A percentile compares a stretch with the other conserved stretches of the same genome.
phyloP scores from a whole-genome alignment of 257 asterid genomes.

The Solanum sejunctum region DNA sequence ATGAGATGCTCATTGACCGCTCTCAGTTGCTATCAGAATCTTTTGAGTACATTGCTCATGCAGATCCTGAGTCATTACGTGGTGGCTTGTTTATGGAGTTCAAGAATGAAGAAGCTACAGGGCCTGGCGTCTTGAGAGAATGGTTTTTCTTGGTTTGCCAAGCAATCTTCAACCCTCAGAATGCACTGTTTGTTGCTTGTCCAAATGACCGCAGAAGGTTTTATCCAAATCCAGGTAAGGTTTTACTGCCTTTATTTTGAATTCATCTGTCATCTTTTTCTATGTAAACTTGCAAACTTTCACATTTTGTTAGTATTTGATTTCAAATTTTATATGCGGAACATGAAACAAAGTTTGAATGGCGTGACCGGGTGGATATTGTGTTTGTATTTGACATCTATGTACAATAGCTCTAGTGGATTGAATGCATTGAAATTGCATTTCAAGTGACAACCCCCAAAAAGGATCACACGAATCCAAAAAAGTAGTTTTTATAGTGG shows the following conservation, averaged over 20 bases:
- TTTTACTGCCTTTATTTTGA: not conserved
- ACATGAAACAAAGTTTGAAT: not conserved
- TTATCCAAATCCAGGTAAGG: conserved; percentile 88
- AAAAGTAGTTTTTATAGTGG: not conserved
- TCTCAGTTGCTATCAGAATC: conserved; percentile 69
- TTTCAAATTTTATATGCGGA: not conserved
- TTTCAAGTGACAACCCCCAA: not conserved
- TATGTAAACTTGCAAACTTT: not conserved
- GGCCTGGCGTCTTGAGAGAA: conserved; percentile 95
- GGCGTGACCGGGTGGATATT: not conserved
- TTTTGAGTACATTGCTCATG: conserved; percentile 61
- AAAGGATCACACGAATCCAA: not conserved
- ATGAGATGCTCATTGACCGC: conserved; percentile 96
- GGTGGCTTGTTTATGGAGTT: conserved; percentile 91
- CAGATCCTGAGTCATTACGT: conserved; percentile 49
- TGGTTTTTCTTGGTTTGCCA: conserved; percentile 95
- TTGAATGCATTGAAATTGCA: not conserved
- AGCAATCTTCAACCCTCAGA: conserved; percentile 80
- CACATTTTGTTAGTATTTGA: not conserved
- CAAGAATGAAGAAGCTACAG: conserved; percentile 97
- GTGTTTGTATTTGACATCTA: not conserved
- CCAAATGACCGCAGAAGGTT: conserved; percentile 94
- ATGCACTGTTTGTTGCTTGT: conserved; percentile 84
- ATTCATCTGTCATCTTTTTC: not conserved
- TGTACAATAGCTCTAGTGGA: not conserved